Conservation (phyloP, 2,329 filamentous ascomycete genomes). For the Talaromyces sp. region DNA sequence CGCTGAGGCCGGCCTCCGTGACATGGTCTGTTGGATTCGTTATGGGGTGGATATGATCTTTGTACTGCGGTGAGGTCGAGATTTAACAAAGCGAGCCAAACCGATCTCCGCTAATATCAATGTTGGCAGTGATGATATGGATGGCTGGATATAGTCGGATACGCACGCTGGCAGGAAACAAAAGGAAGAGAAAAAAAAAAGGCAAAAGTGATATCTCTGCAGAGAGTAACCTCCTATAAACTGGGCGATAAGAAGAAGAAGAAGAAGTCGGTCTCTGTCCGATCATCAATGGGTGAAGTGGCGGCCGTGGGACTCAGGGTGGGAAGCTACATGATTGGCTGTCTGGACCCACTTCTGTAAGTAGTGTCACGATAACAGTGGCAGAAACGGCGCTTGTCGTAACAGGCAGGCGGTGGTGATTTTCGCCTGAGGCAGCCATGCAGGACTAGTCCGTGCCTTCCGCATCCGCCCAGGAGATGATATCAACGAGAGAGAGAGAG, state of each 20-base stretch:
- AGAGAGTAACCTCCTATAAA: background rate
- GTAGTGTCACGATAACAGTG: background rate
- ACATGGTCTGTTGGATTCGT: background rate
- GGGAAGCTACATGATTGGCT: background rate
- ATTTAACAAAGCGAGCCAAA: background rate
- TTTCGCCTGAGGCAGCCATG: conserved; percentile 1
- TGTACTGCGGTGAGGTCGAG: background rate
- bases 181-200: background rate
- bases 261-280: background rate
- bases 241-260: background rate
- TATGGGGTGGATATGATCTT: background rate
- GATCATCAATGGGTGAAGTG: background rate
- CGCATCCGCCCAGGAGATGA: background rate
- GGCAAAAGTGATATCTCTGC: background rate
- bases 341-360: background rate
- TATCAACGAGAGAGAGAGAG: background rate
- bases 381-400: background rate
- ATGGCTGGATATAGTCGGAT: background rate
- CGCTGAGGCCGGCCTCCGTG: background rate
- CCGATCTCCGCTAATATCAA: background rate
- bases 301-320: background rate
- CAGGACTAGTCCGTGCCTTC: background rate
- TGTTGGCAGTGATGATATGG: background rate
- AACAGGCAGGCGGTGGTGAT: background rate
- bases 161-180: background rate